phyloP scores from a whole-genome alignment of 306 rosid genomes.

The Hippophae rhamnoides region DNA sequence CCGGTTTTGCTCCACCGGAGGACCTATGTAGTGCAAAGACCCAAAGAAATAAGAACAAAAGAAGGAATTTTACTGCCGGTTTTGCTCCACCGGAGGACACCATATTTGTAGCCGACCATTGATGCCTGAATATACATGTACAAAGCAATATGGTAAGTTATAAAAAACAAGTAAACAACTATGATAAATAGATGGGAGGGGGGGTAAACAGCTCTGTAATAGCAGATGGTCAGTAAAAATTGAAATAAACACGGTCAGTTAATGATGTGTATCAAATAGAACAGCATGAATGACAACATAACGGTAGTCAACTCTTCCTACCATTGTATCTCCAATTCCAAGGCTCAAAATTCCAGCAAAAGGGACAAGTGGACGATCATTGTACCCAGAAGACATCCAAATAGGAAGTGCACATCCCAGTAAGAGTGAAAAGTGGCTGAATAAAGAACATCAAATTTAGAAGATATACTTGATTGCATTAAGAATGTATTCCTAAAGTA shows the following conservation, averaged over 20 bases:
- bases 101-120: constrained; percentile 91
- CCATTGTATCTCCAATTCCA: constrained; percentile 97
- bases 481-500: constrained; percentile 6
- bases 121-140: constrained; percentile 57
- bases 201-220: background rate
- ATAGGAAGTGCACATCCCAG: constrained; percentile 93
- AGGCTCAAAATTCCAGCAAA: constrained; percentile 91
- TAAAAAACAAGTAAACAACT: background rate
- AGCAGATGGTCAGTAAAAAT: too few relatives aligned
- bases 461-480: constrained; percentile 13
- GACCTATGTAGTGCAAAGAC: constrained; percentile 7
- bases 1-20: constrained; percentile 94
- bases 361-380: constrained; percentile 84
- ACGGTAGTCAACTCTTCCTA: constrained; percentile 14
- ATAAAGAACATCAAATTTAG: constrained; percentile 17
- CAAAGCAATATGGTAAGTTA: too few relatives aligned
- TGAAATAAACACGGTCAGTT: background rate
- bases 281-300: background rate
- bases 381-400: constrained; percentile 88
- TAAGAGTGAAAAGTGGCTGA: constrained; percentile 82
- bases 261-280: background rate
- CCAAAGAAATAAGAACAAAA: background rate
- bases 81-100: constrained; percentile 93
- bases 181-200: background rate
- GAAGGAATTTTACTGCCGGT: constrained; percentile 67